Percentiles rank a stretch among this genome's conserved stretches.
Conservation (phyloP, 2,329 filamentous ascomycete species). For the Colletotrichum tamarilloi region DNA sequence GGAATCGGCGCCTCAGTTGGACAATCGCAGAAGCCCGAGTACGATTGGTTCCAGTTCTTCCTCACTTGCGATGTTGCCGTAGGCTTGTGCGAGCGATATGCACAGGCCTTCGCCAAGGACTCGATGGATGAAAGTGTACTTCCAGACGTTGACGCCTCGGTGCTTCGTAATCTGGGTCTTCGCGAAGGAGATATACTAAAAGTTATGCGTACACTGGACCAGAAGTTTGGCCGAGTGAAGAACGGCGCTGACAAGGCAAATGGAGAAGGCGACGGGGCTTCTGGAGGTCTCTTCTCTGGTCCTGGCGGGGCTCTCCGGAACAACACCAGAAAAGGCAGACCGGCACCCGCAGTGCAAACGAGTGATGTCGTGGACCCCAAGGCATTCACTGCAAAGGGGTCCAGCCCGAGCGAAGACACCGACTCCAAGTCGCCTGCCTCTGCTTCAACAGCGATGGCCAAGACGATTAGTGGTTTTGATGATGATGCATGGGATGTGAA, state of each 20-base stretch:
- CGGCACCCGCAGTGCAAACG: slow-evolving; percentile 85
- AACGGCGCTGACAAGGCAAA: slow-evolving; percentile 68
- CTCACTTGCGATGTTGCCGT: slow-evolving; percentile 90
- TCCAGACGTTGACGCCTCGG: slow-evolving; percentile 85
- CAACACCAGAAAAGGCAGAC: slow-evolving; percentile 92
- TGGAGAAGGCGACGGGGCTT: slow-evolving; percentile 55
- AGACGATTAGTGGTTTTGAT: slow-evolving; percentile 74
- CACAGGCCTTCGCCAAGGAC: slow-evolving; percentile 87
- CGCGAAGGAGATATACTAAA: slow-evolving; percentile 97
- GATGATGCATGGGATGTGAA: slow-evolving; percentile 99
- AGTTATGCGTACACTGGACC: slow-evolving; percentile 89
- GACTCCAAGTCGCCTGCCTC: slow-evolving; percentile 24
- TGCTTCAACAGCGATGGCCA: slow-evolving; percentile 15
- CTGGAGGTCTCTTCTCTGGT: slow-evolving; percentile 83
- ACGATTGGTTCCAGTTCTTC: slow-evolving; percentile 99
- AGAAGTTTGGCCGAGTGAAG: slow-evolving; percentile 76
- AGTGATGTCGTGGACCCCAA: slow-evolving; percentile 90
- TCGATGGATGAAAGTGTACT: slow-evolving; percentile 96
- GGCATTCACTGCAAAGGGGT: slow-evolving; percentile 77
- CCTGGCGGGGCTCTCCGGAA: slow-evolving; percentile 92
- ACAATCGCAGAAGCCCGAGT: slow-evolving; percentile 72
- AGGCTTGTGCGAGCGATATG: slow-evolving; percentile 93
- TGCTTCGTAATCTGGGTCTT: slow-evolving; percentile 88
- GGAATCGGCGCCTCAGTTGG: slow-evolving; percentile 70
- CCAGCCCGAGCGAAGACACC: slow-evolving; percentile 51